These are phyloP conservation scores for Zopfia rhizophila DNA, from an alignment of 2,329 filamentous ascomycete species.

Conservation along the genomic window DNA sequence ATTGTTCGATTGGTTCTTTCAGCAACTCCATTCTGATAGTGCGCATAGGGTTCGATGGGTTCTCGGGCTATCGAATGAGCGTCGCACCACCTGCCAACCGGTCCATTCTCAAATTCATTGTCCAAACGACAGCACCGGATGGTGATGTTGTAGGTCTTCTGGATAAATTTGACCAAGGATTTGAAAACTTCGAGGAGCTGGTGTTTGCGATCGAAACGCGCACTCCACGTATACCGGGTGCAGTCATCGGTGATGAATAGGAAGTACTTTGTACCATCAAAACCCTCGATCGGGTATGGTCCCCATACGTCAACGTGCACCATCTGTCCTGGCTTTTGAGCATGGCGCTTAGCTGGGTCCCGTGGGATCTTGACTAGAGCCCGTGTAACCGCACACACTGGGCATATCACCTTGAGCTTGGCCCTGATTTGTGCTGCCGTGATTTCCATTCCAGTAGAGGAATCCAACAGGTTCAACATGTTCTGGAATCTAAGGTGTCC, in stretches of 20 bases:
- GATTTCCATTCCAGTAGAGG: not conserved
- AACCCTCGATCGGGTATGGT: constrained; percentile 4
- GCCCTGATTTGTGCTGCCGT: not conserved
- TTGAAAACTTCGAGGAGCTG: too few species aligned
- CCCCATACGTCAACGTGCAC: constrained; percentile 3
- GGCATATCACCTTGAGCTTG: not conserved
- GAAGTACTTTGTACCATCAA: constrained; percentile 2
- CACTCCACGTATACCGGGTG: constrained; percentile 1
- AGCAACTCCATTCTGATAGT: constrained; percentile 1
- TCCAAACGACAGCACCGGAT: not conserved
- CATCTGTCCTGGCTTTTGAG: not conserved
- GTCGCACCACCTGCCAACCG: not conserved
- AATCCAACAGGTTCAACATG: not conserved
- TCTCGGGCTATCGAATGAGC: not conserved
- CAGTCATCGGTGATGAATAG: constrained; percentile 3
- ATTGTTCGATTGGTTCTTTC: constrained; percentile 1
- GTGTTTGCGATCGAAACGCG: too few species aligned
- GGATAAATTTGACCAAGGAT: too few species aligned
- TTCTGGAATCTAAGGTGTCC: constrained; percentile 2
- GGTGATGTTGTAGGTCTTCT: constrained; percentile 2
- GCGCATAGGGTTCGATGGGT: not conserved
- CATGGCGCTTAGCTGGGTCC: not conserved
- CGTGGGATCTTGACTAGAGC: constrained; percentile 1
- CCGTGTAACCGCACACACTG: not conserved
- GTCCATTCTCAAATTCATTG: constrained; percentile 1